Conservation (phyloP, 1,284 basidiomycete genomes). For the Cryptococcus maquisensis region DNA sequence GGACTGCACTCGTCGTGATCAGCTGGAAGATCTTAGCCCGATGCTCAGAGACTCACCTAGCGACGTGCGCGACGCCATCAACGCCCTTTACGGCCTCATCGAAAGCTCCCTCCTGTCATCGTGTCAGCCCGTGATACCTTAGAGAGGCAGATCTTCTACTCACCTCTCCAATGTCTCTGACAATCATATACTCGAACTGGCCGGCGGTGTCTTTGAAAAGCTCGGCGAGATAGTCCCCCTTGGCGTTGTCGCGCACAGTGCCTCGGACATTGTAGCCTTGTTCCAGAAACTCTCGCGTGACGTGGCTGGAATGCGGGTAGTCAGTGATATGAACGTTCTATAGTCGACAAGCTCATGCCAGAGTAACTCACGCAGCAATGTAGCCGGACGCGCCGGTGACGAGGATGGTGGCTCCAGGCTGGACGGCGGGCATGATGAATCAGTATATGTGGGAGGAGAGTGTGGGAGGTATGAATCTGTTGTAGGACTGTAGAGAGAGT, state of each 20-base stretch:
- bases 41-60: slow-evolving; percentile 5
- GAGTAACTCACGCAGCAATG: slow-evolving; percentile 15
- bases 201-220: slow-evolving; percentile 52
- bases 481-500: not conserved
- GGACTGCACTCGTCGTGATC: slow-evolving; percentile 3
- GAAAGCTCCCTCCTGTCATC: slow-evolving; percentile 58
- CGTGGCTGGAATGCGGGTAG: slow-evolving; percentile 21
- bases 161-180: slow-evolving; percentile 58
- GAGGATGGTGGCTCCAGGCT: slow-evolving; percentile 5
- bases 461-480: not conserved
- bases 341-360: not conserved
- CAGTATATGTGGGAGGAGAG: not conserved
- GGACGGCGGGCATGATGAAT: slow-evolving; percentile 10
- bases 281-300: slow-evolving; percentile 29
- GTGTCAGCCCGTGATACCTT: not conserved
- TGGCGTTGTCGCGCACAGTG: slow-evolving; percentile 56
- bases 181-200: slow-evolving; percentile 55
- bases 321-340: not conserved
- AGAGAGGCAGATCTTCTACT: slow-evolving; percentile 8
- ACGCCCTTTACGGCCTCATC: slow-evolving; percentile 66
- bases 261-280: slow-evolving; percentile 53
- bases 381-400: slow-evolving; percentile 7
- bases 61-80: slow-evolving; percentile 54
- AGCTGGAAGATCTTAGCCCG: not conserved
- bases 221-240: slow-evolving; percentile 54